Percentiles rank a stretch among this genome's conserved stretches.
Conservation (phyloP, 257 asterid genomes). For the Fraxinus pennsylvanica region DNA sequence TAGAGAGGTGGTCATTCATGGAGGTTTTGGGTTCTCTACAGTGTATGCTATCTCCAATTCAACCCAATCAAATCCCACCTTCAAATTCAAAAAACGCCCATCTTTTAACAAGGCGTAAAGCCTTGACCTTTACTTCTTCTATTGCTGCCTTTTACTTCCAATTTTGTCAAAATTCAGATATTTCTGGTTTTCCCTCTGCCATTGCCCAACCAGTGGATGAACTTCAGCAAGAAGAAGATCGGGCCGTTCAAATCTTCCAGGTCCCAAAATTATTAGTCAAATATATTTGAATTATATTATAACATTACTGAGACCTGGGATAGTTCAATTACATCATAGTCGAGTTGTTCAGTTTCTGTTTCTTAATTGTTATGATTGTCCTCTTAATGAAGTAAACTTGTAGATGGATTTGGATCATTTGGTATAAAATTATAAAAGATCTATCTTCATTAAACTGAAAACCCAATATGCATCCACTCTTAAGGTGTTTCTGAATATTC, state of each 20-base stretch:
- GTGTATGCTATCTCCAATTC: slow-evolving; percentile 29
- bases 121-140: slow-evolving; percentile 55
- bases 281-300: neutral
- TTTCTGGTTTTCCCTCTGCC: slow-evolving; percentile 41
- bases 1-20: slow-evolving; percentile 29
- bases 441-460: neutral
- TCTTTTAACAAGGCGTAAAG: slow-evolving; percentile 45
- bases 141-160: slow-evolving; percentile 43
- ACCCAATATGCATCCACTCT: neutral
- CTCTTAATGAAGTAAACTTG: neutral
- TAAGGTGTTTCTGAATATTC: neutral
- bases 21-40: slow-evolving; percentile 35
- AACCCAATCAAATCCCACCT: slow-evolving; percentile 25
- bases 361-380: neutral
- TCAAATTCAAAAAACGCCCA: slow-evolving; percentile 27
- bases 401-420: neutral
- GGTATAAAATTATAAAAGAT: neutral
- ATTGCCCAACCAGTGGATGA: slow-evolving; percentile 51
- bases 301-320: neutral
- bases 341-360: neutral
- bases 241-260: slow-evolving; percentile 66
- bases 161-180: slow-evolving; percentile 26
- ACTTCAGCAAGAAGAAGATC: slow-evolving; percentile 54
- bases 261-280: slow-evolving; percentile 29
- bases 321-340: neutral